Conservation (phyloP, 345 rosid species). For the Eucalyptus microcorys region DNA sequence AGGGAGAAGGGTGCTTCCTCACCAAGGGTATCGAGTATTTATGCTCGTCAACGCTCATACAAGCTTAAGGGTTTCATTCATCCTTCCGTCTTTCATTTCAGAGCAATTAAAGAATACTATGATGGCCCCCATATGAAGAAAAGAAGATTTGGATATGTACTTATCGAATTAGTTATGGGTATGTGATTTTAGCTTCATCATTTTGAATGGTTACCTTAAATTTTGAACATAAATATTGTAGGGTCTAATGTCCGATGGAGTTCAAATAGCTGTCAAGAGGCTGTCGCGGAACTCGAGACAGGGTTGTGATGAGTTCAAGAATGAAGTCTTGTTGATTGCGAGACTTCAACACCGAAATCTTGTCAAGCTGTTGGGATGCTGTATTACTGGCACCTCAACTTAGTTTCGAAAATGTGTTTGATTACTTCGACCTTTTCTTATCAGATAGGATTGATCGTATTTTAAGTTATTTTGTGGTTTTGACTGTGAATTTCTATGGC, state of each 20-base stretch:
- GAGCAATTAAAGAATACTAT: background rate
- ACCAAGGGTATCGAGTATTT: background rate
- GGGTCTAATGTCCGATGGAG: constrained; percentile 4
- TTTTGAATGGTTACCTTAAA: too few species aligned
- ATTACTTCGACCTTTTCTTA: background rate
- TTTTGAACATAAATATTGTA: background rate
- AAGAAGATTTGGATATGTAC: background rate
- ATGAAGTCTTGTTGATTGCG: constrained; percentile 9
- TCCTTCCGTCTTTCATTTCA: background rate
- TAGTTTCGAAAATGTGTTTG: background rate
- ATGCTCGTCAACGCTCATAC: background rate
- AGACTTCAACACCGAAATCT: constrained; percentile 21
- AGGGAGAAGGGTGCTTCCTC: background rate
- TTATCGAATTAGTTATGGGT: background rate
- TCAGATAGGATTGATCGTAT: background rate
- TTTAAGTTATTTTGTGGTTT: background rate
- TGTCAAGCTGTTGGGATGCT: constrained; percentile 8
- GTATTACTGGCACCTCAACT: background rate
- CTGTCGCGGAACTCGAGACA: constrained; percentile 6
- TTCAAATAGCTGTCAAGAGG: constrained; percentile 16
- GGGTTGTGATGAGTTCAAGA: constrained; percentile 11
- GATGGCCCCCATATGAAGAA: background rate
- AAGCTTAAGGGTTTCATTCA: background rate
- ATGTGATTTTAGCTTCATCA: background rate
- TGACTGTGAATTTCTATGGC: background rate